phyloP scores from a whole-genome alignment of 495 filamentous ascomycete genomes.

The Lepraria neglecta region DNA sequence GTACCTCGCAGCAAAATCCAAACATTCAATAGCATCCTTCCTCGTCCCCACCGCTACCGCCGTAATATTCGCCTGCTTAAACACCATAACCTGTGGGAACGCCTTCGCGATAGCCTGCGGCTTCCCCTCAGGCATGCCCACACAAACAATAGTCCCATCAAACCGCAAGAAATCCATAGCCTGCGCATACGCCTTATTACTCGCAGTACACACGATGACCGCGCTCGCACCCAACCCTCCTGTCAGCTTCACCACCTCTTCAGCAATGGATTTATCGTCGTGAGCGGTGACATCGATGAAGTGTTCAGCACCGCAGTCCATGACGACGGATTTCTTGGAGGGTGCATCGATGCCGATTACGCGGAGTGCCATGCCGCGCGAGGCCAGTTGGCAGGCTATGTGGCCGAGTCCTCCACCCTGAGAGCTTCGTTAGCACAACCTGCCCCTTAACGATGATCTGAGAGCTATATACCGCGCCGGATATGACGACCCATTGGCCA shows the following conservation, averaged over 20 bases:
- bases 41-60: slow-evolving; percentile 60
- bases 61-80: slow-evolving; percentile 49
- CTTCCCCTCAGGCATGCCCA: slow-evolving; percentile 61
- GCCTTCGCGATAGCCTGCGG: slow-evolving; percentile 52
- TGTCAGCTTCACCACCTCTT: slow-evolving; percentile 53
- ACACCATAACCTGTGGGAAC: slow-evolving; percentile 46
- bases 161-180: slow-evolving; percentile 54
- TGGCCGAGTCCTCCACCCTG: slow-evolving; percentile 59
- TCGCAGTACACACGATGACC: slow-evolving; percentile 58
- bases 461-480: too few relatives aligned
- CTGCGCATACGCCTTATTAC: slow-evolving; percentile 59
- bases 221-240: slow-evolving; percentile 59
- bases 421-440: too few relatives aligned
- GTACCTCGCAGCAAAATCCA: slow-evolving; percentile 51
- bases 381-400: slow-evolving; percentile 44
- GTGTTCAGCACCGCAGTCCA: slow-evolving; percentile 56
- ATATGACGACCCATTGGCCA: slow-evolving; percentile 60
- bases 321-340: slow-evolving; percentile 54
- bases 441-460: too few relatives aligned
- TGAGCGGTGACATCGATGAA: slow-evolving; percentile 60
- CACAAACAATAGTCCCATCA: slow-evolving; percentile 57
- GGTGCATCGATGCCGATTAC: slow-evolving; percentile 65
- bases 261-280: slow-evolving; percentile 44
- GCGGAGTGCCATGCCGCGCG: slow-evolving; percentile 55
- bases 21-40: slow-evolving; percentile 57